Base-by-base conservation (phyloP, 768 basidiomycete genomes). In the Ramaria rubella region DNA sequence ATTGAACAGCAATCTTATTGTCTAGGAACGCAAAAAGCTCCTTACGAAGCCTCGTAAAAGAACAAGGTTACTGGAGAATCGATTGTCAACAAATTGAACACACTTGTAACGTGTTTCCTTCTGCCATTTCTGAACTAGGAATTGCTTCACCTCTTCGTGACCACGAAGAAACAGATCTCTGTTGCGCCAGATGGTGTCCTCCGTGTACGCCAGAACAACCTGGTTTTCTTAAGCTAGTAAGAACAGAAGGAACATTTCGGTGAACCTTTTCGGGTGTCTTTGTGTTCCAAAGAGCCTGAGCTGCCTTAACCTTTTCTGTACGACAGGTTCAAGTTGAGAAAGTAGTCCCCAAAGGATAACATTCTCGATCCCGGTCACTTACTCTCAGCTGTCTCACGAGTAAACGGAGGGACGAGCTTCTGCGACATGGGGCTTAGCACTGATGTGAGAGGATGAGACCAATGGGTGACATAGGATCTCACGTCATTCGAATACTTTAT, bases 131-230 rank as follows among this genome's bases (percentile, higher is more conserved):
- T 69, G 66, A 17, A 66, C 70, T 40, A 82, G 62, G 68, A 81
- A 81, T 44, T 63, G 58, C 56, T 73, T 71, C 49, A 81, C 75
- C 49, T 73, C 72, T 5, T 68, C 70, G 24, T 70, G 69, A 0
- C 81, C 81, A 31, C 59, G 55, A 58, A 77, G 61, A 65, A 83
- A 83, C 17, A 65, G 56, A 63, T 75, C 76, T 31, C 82, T 70
- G 67, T 83, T 83, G 23, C 82, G 69, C 82, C 81, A 82, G 62
- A 77, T 67, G 4, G 75, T 76, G 62, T 80, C 75, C 29, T 72
- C 68, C 0, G 81, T 81, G 66, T 82, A 82, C 0, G 76, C 80
- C 1, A 72, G 68, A 0, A 75, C 68, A 53, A 80, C 72, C 49
- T 68, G 57, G 57, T 5, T 31, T 23, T 53, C 53, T 23, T 23